Base-by-base conservation (phyloP, 768 basidiomycete species). In the Vishniacozyma victoriae region DNA sequence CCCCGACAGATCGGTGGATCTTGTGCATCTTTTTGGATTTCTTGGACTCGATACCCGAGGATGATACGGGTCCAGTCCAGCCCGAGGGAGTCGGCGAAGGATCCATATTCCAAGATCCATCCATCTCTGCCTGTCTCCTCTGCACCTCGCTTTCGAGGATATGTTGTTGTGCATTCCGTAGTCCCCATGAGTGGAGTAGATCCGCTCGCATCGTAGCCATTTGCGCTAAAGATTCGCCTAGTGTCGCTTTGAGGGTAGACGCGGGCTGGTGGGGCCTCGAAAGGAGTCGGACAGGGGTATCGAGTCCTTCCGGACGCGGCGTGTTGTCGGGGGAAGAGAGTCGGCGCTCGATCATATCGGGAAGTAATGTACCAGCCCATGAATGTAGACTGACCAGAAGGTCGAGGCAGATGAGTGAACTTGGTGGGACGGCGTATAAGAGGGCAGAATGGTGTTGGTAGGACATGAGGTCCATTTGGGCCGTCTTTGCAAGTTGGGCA, bases 401-500 rank as follows among this genome's bases (percentile, higher is more conserved):
- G 39, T 68, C 62, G 15, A 68, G 19, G 44, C 62, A 68, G 24
- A 44, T 37, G 16, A 64, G 33, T 1, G 62, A 64, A 26, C 52
- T 58, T 7, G 66, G 66, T 2, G 66, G 66, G 12, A 68, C 60
- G n/a, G 62, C 54, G 41, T 62, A 58, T 14, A 68, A 48, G 9
- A 64, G 44, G 1, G 60, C 57, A 6, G 66, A 68, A 45, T 68
- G 66, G 44, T 68, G 60, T 4, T 53, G 48, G 27, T 68, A 64
- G 15, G 60, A 26, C 6, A 56, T 54, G 14, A 68, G 36, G 31
- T 68, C 60, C 46, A 62, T 64, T 41, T 62, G 54, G 4, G 66
- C 66, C 36, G 53, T 41, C 27, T 62, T 41, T 13, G 54, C 44
- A 4, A 60, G 54, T 48, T 68, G 66, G 36, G 59, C 62, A 15